Evolutionary conservation across 495 filamentous ascomycete species (phyloP).

Genomic region (Trichocladium uniseriatum): DNA sequence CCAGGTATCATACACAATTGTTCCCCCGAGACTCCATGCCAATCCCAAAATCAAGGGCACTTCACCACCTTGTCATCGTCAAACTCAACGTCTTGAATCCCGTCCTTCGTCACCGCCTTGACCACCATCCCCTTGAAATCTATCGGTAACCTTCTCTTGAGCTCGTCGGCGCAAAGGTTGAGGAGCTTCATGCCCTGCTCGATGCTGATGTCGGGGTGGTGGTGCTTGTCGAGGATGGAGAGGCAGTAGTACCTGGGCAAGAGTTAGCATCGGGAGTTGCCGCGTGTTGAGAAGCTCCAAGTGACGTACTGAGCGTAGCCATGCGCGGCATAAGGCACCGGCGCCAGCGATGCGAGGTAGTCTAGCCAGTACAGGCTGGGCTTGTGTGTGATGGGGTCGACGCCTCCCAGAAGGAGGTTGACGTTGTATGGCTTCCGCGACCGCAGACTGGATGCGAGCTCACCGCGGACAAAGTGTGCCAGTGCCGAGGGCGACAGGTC

Average conservation of each 20-base stretch:
- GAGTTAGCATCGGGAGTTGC: slow-evolving; percentile 4
- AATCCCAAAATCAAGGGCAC: slow-evolving; percentile 41
- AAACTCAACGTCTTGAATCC: slow-evolving; percentile 70
- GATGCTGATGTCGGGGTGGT: slow-evolving; percentile 82
- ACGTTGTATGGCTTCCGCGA: slow-evolving; percentile 91
- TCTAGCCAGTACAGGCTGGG: slow-evolving; percentile 95
- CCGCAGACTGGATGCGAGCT: slow-evolving; percentile 80
- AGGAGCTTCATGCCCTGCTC: slow-evolving; percentile 85
- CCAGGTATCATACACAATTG: slow-evolving; percentile 26
- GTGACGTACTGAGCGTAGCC: slow-evolving; percentile 87
- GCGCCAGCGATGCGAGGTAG: slow-evolving; percentile 81
- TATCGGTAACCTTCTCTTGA: slow-evolving; percentile 89
- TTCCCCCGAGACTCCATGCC: slow-evolving; percentile 7
- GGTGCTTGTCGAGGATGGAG: slow-evolving; percentile 94
- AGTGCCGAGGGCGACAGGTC: slow-evolving; percentile 83
- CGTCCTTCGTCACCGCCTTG: slow-evolving; percentile 89
- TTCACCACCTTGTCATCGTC: slow-evolving; percentile 66
- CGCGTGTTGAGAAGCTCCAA: background rate
- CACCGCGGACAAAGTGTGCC: slow-evolving; percentile 82
- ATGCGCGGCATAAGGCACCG: slow-evolving; percentile 90
- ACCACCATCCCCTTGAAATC: slow-evolving; percentile 95
- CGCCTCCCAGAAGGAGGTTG: slow-evolving; percentile 87
- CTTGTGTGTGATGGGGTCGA: slow-evolving; percentile 78
- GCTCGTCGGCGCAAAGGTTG: slow-evolving; percentile 88
- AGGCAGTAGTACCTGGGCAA: slow-evolving; percentile 75